These are phyloP conservation scores for Suillus americanus DNA, from an alignment of 768 basidiomycete species.

Conservation along the genomic window DNA sequence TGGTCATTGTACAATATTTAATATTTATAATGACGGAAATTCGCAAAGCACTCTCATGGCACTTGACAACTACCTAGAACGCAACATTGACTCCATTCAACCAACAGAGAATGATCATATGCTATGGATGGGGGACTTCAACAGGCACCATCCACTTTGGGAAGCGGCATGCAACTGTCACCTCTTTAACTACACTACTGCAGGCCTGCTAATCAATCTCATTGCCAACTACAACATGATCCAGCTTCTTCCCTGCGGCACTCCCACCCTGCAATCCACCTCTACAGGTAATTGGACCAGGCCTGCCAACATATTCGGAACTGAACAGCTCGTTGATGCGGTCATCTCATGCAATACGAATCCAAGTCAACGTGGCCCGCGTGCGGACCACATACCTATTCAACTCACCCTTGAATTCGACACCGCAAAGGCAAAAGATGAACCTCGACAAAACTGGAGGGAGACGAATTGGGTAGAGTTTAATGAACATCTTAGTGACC, in stretches of 20 bases:
- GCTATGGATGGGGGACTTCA: too few species aligned
- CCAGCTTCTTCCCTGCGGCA: background rate
- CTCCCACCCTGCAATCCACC: background rate
- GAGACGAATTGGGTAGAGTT: constrained; percentile 2
- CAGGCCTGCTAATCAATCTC: background rate
- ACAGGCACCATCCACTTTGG: too few species aligned
- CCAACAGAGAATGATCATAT: too few species aligned
- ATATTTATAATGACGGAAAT: too few species aligned
- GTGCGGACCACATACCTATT: constrained; percentile 1
- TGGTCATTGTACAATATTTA: too few species aligned
- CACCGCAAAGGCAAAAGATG: fast-evolving
- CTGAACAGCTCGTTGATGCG: fast-evolving
- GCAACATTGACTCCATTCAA: too few species aligned
- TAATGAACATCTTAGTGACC: background rate
- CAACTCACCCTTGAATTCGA: background rate
- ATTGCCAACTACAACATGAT: constrained; percentile 9
- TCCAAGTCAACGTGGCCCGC: background rate
- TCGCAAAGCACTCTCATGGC: too few species aligned
- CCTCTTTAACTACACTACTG: background rate
- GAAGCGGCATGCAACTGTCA: background rate
- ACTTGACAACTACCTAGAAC: too few species aligned
- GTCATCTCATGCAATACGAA: background rate
- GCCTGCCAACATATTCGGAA: constrained; percentile 14
- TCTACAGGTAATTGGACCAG: constrained; percentile 10
- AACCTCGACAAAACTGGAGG: background rate